Base-by-base conservation (phyloP, 768 basidiomycete species). In the Lactarius evosmus region DNA sequence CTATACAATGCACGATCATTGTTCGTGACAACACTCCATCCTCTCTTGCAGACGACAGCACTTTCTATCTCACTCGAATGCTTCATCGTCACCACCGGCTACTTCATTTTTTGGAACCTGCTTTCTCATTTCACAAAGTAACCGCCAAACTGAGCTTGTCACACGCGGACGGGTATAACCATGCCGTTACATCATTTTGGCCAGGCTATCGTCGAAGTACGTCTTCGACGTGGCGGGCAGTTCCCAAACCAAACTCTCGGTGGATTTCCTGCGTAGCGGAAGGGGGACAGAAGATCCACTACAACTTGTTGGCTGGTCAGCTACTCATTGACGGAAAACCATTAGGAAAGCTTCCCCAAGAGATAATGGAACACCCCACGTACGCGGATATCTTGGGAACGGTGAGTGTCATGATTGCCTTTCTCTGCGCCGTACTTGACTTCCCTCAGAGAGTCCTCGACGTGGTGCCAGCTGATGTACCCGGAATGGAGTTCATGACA, bases 321-420 rank as follows among this genome's bases (percentile, higher is more conserved):
- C 69, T 83, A 1, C 72, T 82, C 19, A 72, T 83, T 11, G 69
- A 78, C 12, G 81, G 81, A 7, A 74, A 74, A 61, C 73, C 76
- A 1, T 60, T 78, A 9, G 76, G 78, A 19, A 74, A 72, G 27
- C 73, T 83, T 16, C 78, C 81, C 0, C 32, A 46, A 8, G 62
- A 66, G 0, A 78, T 82, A 32, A 46, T 69, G 2, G 53, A 29
- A 0, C 74, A 81, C 66, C 33, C 72, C 1, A 67, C 72, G 2
- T 82, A 79, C 60, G 51, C 50, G 16, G 69, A 73, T 7, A 61
- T 81, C n/a, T 75, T 83, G 49, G 72, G 74, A 33, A 41, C 72
- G 11, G 79, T 65, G 56, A 49, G 61, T 30, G 3, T 53, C 27
- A 25, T 27, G 4, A 7, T 3, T n/a, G 4, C 7, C 11, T n/a